A percentile compares a stretch with the other conserved stretches of the same genome.
These are phyloP conservation scores for Sicyos edulis DNA, from an alignment of 306 rosid genomes.

Conservation along the genomic window DNA sequence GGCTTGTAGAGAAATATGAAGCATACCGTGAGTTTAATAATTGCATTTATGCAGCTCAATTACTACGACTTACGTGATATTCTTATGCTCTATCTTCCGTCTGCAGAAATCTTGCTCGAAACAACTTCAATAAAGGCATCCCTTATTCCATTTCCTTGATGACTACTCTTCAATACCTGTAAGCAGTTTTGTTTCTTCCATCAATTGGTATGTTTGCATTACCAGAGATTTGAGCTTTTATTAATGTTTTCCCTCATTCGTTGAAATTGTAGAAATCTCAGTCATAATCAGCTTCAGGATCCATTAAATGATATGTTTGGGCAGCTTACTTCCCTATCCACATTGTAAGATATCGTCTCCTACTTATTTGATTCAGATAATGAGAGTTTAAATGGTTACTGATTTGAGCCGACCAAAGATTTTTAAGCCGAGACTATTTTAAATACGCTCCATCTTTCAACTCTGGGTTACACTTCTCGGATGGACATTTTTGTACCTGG, in stretches of 20 bases:
- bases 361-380: constrained; percentile 21
- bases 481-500: constrained; percentile 3
- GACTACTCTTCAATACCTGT: constrained; percentile 64
- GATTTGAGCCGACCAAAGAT: background rate
- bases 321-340: constrained; percentile 64
- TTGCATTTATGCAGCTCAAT: background rate
- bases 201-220: background rate
- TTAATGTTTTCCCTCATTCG: background rate
- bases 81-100: constrained; percentile 22
- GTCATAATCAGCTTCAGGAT: constrained; percentile 76
- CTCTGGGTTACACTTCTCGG: background rate
- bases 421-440: background rate
- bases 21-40: background rate
- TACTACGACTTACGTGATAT: constrained; percentile 18
- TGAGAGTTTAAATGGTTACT: constrained; percentile 17
- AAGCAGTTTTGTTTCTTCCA: constrained; percentile 28
- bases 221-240: background rate
- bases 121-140: constrained; percentile 46
- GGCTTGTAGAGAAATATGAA: background rate
- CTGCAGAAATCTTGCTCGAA: constrained; percentile 74
- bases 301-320: constrained; percentile 42
- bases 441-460: background rate
- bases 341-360: constrained; percentile 57
- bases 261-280: constrained; percentile 57
- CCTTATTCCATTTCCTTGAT: constrained; percentile 60